Conservation (phyloP, 306 rosid genomes). For the Medicago ruthenica region DNA sequence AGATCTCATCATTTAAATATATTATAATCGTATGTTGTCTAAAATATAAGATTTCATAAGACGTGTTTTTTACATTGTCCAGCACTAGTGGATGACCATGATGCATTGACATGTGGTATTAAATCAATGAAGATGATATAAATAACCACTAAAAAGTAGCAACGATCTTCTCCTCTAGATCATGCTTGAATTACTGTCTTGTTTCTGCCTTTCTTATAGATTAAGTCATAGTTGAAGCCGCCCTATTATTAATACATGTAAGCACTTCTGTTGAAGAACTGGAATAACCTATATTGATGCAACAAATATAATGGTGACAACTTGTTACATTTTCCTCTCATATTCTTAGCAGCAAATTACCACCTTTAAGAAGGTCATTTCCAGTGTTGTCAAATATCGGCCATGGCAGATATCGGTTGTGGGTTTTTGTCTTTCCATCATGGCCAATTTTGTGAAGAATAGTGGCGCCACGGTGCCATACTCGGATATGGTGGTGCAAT, state of each 20-base stretch:
- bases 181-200: neutral
- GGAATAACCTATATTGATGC: neutral
- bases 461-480: too few species aligned
- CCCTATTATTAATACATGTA: neutral
- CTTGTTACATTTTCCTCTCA: neutral
- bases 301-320: neutral
- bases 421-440: too few species aligned
- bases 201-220: neutral
- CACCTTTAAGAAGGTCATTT: neutral
- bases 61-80: neutral
- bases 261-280: neutral
- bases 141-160: constrained; percentile 11
- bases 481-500: too few species aligned
- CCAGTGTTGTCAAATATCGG: too few species aligned
- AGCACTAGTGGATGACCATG: neutral
- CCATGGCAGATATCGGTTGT: too few species aligned
- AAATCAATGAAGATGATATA: neutral
- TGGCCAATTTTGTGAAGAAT: too few species aligned
- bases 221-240: neutral
- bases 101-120: neutral
- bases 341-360: neutral
- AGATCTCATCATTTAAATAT: neutral
- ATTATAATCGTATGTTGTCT: neutral
- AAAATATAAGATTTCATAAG: neutral
- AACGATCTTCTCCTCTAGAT: neutral